These are phyloP conservation scores for Fusarium pilosicola DNA, from an alignment of 2,329 filamentous ascomycete species.

Conservation along the genomic window DNA sequence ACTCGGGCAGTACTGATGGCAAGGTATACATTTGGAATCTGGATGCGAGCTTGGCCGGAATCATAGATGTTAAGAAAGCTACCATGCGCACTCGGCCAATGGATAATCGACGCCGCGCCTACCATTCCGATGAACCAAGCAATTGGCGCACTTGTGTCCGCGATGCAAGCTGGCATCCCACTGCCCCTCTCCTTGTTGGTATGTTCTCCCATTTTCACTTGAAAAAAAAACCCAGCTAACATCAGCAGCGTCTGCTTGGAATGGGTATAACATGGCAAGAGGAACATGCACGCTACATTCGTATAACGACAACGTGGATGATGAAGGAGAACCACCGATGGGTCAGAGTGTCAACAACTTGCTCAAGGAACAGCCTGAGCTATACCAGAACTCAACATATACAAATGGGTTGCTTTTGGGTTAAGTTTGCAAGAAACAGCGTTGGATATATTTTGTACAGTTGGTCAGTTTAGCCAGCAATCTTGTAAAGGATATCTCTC, in stretches of 20 bases:
- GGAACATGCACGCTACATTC: conserved; percentile 83
- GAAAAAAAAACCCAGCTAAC: conserved; percentile 19
- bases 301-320: conserved; percentile 73
- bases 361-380: conserved; percentile 55
- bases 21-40: conserved; percentile 93
- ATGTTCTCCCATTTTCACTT: conserved; percentile 43
- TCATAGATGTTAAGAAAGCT: conserved; percentile 79
- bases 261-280: conserved; percentile 76
- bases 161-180: conserved; percentile 92
- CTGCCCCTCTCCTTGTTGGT: conserved; percentile 79
- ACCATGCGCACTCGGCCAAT: conserved; percentile 71
- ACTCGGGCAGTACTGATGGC: conserved; percentile 89
- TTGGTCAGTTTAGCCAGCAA: conserved; percentile 27
- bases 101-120: conserved; percentile 64
- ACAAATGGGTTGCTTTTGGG: conserved; percentile 28
- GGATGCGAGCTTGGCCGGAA: conserved; percentile 83
- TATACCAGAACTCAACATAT: conserved; percentile 39
- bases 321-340: conserved; percentile 70
- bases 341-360: conserved; percentile 70
- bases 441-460: conserved; percentile 43
- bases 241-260: conserved; percentile 78
- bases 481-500: conserved; percentile 12
- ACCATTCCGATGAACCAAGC: conserved; percentile 64
- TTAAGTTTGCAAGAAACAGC: conserved; percentile 27
- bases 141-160: conserved; percentile 82